Evolutionary conservation across 129 eudicot species (phyloP).

Genomic region (Pulicaria dysenterica): DNA sequence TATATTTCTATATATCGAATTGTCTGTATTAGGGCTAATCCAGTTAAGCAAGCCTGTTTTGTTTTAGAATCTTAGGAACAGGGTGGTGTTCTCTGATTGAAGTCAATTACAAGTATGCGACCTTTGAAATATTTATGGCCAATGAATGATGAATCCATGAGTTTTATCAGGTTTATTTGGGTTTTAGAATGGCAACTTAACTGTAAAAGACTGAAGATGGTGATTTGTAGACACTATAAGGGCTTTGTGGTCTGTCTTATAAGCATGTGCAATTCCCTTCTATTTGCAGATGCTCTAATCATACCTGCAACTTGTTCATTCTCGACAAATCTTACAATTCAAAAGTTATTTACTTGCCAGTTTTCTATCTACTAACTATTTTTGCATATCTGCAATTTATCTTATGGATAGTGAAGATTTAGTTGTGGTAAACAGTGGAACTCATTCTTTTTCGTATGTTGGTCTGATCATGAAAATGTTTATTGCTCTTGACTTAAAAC

Average conservation of each 20-base stretch:
- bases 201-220: not conserved
- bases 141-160: not conserved
- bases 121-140: slow-evolving; percentile 1
- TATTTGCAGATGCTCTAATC: not conserved
- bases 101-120: not conserved
- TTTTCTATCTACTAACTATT: too few species aligned
- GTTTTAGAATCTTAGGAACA: not conserved
- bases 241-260: not conserved
- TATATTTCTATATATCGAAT: not conserved
- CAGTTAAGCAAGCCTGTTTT: not conserved
- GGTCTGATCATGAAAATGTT: too few species aligned
- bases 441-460: too few species aligned
- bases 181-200: not conserved
- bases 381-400: too few species aligned
- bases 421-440: too few species aligned
- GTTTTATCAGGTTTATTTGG: not conserved
- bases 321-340: not conserved
- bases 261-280: not conserved
- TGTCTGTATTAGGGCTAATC: not conserved
- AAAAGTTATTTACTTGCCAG: slow-evolving; percentile 5
- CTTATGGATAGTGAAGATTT: too few species aligned
- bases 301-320: not conserved
- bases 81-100: not conserved
- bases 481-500: too few species aligned
- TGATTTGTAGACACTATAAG: not conserved